phyloP scores from a whole-genome alignment of 148 eudicot genomes.

The Vaccinium macrocarpon region DNA sequence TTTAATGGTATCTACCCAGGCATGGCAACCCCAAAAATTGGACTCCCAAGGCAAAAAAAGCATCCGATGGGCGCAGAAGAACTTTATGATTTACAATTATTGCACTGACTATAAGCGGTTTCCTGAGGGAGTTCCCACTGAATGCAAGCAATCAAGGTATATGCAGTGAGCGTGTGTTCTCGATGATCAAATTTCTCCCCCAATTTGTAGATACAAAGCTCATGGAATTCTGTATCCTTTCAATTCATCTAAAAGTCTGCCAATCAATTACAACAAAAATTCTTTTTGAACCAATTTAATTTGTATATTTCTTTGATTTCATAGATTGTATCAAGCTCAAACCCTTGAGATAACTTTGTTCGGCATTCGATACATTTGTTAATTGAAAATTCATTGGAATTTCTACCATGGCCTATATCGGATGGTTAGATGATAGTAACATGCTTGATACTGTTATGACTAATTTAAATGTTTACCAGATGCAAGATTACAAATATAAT shows the following conservation, averaged over 20 bases:
- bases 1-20: background rate
- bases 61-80: slow-evolving; percentile 7
- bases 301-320: background rate
- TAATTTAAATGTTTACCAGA: too few relatives aligned
- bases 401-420: background rate
- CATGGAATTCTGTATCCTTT: slow-evolving; percentile 3
- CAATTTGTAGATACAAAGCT: background rate
- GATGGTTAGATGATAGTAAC: background rate
- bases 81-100: slow-evolving; percentile 17
- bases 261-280: background rate
- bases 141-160: background rate
- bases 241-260: background rate
- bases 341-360: background rate
- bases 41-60: background rate
- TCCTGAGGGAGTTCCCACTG: slow-evolving; percentile 14
- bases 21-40: slow-evolving; percentile 15
- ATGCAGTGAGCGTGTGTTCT: too few relatives aligned
- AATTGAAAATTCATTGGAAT: background rate
- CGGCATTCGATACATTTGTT: background rate
- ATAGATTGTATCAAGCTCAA: background rate
- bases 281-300: background rate
- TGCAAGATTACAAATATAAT: too few relatives aligned
- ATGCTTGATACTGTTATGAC: too few relatives aligned
- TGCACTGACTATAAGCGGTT: slow-evolving; percentile 12
- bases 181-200: background rate